Evolutionary conservation across 371 early-diverging fungal genomes (phyloP).

Genomic region (Neoconidiobolus thromboides): DNA sequence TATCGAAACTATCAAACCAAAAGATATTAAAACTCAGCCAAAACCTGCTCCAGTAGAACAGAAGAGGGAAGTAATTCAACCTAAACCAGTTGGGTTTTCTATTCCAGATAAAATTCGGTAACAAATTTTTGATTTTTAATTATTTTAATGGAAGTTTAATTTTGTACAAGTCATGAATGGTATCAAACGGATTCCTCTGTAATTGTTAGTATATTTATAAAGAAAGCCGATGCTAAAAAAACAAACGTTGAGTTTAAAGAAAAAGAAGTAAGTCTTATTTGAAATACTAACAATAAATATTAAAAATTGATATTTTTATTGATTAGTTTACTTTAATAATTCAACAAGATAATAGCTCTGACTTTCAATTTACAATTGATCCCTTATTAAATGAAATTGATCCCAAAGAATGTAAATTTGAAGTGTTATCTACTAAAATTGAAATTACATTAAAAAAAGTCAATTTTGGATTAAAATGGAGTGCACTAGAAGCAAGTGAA

Average conservation of each 20-base stretch:
- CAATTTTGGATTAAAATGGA: slow-evolving; percentile 51
- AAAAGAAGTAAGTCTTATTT: slow-evolving; percentile 20
- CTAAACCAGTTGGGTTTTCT: no score
- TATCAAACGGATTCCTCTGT: slow-evolving; percentile 84
- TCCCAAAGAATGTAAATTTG: slow-evolving; percentile 42
- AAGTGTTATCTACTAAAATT: slow-evolving; percentile 73
- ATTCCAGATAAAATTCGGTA: not conserved
- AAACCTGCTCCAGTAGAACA: no score
- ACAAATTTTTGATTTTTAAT: not conserved
- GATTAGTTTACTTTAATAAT: slow-evolving; percentile 46
- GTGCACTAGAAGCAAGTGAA: slow-evolving; percentile 53
- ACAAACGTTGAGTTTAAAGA: slow-evolving; percentile 42
- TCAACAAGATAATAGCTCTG: slow-evolving; percentile 54
- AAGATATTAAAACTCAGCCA: no score
- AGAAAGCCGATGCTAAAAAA: slow-evolving; percentile 49
- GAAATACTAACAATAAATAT: not conserved
- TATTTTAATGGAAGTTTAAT: not conserved
- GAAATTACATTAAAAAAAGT: slow-evolving; percentile 82
- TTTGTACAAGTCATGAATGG: slow-evolving; percentile 68
- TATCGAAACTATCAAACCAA: no score
- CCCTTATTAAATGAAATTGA: slow-evolving; percentile 59
- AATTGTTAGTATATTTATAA: slow-evolving; percentile 72
- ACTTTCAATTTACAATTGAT: slow-evolving; percentile 59
- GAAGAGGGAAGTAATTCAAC: no score
- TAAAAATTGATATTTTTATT: not conserved